phyloP scores from a whole-genome alignment of 306 rosid species.

The Amphicarpaea edgeworthii region DNA sequence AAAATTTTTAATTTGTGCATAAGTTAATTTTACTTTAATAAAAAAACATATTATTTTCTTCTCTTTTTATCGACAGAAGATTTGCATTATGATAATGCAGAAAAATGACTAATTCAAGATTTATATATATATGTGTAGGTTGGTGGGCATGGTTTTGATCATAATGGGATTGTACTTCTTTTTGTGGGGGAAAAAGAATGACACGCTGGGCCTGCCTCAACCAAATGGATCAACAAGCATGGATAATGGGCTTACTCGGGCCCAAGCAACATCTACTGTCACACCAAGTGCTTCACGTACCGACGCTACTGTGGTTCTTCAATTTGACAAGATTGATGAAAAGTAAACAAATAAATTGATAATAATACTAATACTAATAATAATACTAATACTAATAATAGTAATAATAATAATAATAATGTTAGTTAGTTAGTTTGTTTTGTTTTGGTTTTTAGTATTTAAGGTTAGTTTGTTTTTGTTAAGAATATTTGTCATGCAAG shows the following conservation, averaged over 20 bases:
- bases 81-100: background rate
- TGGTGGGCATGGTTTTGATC: constrained; percentile 20
- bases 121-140: constrained; percentile 1
- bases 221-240: background rate
- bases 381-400: too few relatives aligned
- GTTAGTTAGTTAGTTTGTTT: too few relatives aligned
- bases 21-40: too few relatives aligned
- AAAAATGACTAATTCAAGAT: background rate
- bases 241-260: constrained; percentile 16
- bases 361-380: too few relatives aligned
- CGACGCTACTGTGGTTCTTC: background rate
- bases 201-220: background rate
- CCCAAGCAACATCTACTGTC: constrained; percentile 43
- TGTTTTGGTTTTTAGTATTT: too few relatives aligned
- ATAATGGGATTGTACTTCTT: constrained; percentile 9
- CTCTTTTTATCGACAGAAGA: background rate
- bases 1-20: too few relatives aligned
- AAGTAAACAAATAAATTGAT: background rate
- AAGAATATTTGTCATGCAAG: background rate
- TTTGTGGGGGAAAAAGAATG: constrained; percentile 11
- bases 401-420: too few relatives aligned
- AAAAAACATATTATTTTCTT: too few relatives aligned
- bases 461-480: background rate
- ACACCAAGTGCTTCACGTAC: constrained; percentile 48
- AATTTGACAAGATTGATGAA: constrained; percentile 15